Evolutionary conservation across 139 green algal species (phyloP).

Genomic region (Volvox reticuliferus): DNA sequence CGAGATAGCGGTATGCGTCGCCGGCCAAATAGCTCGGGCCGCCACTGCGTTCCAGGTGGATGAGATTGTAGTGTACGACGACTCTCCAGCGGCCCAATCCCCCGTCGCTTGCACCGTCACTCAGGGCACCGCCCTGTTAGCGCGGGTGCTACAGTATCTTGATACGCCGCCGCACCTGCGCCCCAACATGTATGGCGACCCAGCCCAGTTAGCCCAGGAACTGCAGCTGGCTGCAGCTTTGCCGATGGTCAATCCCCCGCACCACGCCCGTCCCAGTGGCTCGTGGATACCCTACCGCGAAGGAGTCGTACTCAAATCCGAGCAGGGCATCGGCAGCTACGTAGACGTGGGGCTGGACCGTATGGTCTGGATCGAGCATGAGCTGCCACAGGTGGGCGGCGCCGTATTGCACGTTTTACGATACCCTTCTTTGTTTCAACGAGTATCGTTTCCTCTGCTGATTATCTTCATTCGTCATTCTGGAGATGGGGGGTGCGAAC

Average conservation of each 20-base stretch:
- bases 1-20: constrained; percentile 80
- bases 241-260: constrained; percentile 87
- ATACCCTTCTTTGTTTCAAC: too few species aligned
- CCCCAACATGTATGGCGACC: constrained; percentile 30
- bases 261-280: constrained; percentile 79
- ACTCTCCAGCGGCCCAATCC: constrained; percentile 45
- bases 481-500: too few species aligned
- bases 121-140: constrained; percentile 76
- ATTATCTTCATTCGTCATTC: too few species aligned
- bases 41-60: constrained; percentile 88
- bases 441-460: too few species aligned
- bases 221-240: constrained; percentile 62
- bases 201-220: constrained; percentile 40
- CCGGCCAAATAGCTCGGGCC: constrained; percentile 80
- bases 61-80: constrained; percentile 88
- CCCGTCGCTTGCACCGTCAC: constrained; percentile 6
- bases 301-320: constrained; percentile 75
- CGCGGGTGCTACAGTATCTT: constrained; percentile 86
- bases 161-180: constrained; percentile 93
- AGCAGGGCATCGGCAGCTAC: constrained; percentile 59
- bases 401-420: neutral
- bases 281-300: constrained; percentile 92
- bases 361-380: constrained; percentile 60
- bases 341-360: constrained; percentile 87
- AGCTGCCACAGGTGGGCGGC: constrained; percentile 33